phyloP scores from a whole-genome alignment of 495 filamentous ascomycete species.

The Neurospora sp. region DNA sequence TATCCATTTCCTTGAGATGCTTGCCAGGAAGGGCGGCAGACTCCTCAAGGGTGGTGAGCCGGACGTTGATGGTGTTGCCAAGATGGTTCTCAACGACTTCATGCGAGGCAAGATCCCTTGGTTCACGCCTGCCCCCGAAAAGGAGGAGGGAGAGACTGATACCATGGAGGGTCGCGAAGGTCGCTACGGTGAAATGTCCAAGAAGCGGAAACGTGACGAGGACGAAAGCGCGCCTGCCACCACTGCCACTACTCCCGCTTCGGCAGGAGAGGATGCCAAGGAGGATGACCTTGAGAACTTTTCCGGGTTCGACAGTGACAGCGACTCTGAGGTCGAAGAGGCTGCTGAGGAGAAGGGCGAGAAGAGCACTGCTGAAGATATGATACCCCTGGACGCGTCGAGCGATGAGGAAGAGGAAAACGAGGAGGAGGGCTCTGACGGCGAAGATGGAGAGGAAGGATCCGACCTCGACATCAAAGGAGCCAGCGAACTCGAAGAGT shows the following conservation, averaged over 20 bases:
- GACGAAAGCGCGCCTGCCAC: conserved; percentile 28
- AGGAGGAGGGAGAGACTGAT: conserved; percentile 43
- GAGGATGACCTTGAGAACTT: conserved; percentile 23
- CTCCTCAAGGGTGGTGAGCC: conserved; percentile 84
- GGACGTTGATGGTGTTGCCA: conserved; percentile 86
- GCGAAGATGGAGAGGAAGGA: conserved; percentile 16
- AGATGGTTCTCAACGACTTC: conserved; percentile 92
- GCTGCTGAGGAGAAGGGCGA: conserved; percentile 25
- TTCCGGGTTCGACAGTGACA: conserved; percentile 44
- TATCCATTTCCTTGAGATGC: conserved; percentile 73
- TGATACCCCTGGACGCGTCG: conserved; percentile 43
- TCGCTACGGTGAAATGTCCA: conserved; percentile 48
- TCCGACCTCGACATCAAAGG: conserved; percentile 18
- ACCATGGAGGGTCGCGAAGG: conserved; percentile 48
- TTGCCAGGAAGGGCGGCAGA: conserved; percentile 79
- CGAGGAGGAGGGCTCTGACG: conserved; percentile 20
- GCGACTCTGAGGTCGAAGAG: conserved; percentile 30
- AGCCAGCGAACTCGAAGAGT: conserved; percentile 11
- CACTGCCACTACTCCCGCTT: conserved; percentile 17
- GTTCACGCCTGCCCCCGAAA: conserved; percentile 74
- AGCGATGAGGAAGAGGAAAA: conserved; percentile 39
- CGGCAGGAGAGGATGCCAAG: conserved; percentile 14
- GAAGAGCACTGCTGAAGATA: conserved; percentile 32
- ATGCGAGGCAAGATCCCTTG: conserved; percentile 90
- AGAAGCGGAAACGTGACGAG: conserved; percentile 47